phyloP scores from a whole-genome alignment of 805 yeast genomes.

The Myxozyma vanderwaltii region DNA sequence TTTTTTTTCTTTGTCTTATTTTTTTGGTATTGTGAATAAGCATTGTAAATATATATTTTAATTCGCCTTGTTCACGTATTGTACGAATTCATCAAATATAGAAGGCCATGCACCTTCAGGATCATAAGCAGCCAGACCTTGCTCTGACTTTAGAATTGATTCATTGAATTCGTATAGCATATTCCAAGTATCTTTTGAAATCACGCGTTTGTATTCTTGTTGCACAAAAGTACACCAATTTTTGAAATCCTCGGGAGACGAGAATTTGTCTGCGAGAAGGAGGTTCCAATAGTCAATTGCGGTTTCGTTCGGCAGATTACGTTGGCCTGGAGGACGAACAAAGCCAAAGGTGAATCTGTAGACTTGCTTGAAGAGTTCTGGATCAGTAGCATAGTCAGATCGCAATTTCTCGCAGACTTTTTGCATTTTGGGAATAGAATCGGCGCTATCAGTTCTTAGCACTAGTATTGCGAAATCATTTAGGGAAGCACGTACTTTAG shows the following conservation, averaged over 20 bases:
- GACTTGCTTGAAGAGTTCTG: constrained; percentile 54
- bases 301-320: constrained; percentile 57
- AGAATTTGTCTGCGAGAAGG: constrained; percentile 51
- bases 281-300: constrained; percentile 80
- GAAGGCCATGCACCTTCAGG: constrained; percentile 92
- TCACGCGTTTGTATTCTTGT: constrained; percentile 48
- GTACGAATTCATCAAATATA: constrained; percentile 80
- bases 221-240: constrained; percentile 61
- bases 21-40: too few relatives aligned
- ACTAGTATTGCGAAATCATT: not conserved
- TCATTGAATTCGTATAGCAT: constrained; percentile 71
- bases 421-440: constrained; percentile 53
- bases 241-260: constrained; percentile 28
- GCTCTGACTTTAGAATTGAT: constrained; percentile 47
- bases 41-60: too few relatives aligned
- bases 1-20: too few relatives aligned
- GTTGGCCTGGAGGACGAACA: constrained; percentile 61
- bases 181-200: constrained; percentile 80
- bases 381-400: constrained; percentile 43
- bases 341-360: constrained; percentile 74
- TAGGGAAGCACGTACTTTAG: constrained; percentile 29
- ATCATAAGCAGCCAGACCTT: constrained; percentile 65
- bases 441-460: constrained; percentile 28
- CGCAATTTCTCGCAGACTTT: constrained; percentile 43
- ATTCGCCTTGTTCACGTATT: constrained; percentile 41